Base-by-base conservation (phyloP, 306 rosid genomes). In the Gleditsia sinensis region DNA sequence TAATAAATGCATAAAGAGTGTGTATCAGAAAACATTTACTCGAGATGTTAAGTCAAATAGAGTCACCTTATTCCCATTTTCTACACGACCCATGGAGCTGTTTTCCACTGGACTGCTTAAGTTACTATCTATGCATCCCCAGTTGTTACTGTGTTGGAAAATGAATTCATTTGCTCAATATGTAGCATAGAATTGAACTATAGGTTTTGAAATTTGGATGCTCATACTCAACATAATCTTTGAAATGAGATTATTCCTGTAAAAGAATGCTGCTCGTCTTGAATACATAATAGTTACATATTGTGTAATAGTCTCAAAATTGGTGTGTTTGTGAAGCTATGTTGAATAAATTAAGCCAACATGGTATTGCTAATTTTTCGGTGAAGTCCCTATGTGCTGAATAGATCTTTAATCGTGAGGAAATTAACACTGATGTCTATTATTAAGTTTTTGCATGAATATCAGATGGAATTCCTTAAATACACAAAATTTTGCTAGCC, bases 211-310 rank as follows among this genome's bases (percentile, higher is more conserved):
- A n/a, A 50, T 76, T 86, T 77, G 60, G 74, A 62, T 84, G 79
- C 67, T 75, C 75, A 71, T 84, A 71, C 76, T 80, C 78, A 79
- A 75, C 81, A 51, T 72, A 75, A 74, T 75, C 64, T 60, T 71
- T 67, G 32, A 77, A 89, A 86, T 54, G 66, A 82, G 83, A 78
- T 81, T 71, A 39, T 85, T 87, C 83, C 72, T 88, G 92, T 86
- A 76, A 71, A 85, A 80, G 79, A 74, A 83, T 76, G 82, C 50
- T 84, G 77, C 78, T 83, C 86, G 77, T 64, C 72, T 75, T 71
- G 81, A 67, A 84, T 83, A 77, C 83, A 50, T 64, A 78, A 78
- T 80, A 80, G 86, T 78, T 71, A 71, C 81, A 74, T 70, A 63
- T 85, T 81, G 83, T 86, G 93, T 79, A 83, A 69, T 84, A 43